phyloP scores from a whole-genome alignment of 805 yeast species.

The Ogataea corticis region DNA sequence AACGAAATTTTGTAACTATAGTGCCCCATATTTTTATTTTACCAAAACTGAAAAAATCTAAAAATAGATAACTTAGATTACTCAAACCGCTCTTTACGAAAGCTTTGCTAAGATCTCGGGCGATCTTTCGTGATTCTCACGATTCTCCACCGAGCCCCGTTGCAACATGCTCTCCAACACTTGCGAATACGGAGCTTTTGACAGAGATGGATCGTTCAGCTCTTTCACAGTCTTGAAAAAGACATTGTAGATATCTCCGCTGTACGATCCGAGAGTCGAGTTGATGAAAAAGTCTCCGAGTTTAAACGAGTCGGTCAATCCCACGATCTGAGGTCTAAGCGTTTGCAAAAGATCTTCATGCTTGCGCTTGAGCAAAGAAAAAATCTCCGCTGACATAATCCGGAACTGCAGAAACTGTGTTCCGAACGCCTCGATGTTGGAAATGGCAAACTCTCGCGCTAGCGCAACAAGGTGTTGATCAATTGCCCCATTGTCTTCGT shows the following conservation, averaged over 20 bases:
- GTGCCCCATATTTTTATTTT: neutral
- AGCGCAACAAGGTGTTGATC: conserved; percentile 51
- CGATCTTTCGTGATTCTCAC: conserved; percentile 28
- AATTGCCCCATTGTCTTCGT: conserved; percentile 40
- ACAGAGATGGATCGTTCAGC: conserved; percentile 48
- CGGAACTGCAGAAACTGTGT: conserved; percentile 69
- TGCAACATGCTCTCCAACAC: conserved; percentile 39
- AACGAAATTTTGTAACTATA: neutral
- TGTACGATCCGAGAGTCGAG: conserved; percentile 76
- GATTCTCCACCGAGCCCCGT: conserved; percentile 37
- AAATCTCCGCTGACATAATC: conserved; percentile 50
- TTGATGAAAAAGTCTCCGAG: conserved; percentile 78
- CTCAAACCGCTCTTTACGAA: too few species aligned
- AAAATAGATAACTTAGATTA: neutral
- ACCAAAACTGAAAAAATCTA: neutral
- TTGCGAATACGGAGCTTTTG: conserved; percentile 63
- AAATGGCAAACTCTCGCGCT: conserved; percentile 62
- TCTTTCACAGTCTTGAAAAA: conserved; percentile 59
- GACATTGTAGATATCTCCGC: conserved; percentile 82
- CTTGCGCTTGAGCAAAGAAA: conserved; percentile 41
- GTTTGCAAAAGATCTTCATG: conserved; percentile 48
- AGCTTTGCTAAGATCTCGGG: conserved; percentile 23
- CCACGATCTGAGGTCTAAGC: conserved; percentile 69
- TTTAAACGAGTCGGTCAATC: conserved; percentile 81
- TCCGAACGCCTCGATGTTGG: conserved; percentile 68